phyloP scores from a whole-genome alignment of 2,329 filamentous ascomycete genomes.

The Cercospora zeae-maydis region DNA sequence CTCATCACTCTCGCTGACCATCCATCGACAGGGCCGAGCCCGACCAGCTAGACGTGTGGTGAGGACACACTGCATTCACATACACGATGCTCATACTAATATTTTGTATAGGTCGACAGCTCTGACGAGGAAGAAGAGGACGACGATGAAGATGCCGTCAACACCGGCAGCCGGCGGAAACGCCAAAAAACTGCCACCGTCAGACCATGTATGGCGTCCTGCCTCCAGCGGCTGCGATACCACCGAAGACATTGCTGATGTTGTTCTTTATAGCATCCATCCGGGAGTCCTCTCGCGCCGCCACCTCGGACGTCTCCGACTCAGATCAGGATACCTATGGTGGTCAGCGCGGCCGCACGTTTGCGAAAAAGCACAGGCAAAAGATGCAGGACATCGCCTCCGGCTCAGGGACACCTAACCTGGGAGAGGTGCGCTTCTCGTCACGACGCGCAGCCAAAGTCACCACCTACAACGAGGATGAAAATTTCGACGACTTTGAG shows the following conservation, averaged over 20 bases:
- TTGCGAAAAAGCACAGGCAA: constrained; percentile 70
- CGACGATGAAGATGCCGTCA: constrained; percentile 72
- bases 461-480: constrained; percentile 66
- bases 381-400: constrained; percentile 60
- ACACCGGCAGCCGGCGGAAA: constrained; percentile 57
- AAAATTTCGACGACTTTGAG: constrained; percentile 56
- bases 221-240: background rate
- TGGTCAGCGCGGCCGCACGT: constrained; percentile 63
- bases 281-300: constrained; percentile 27
- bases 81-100: constrained; percentile 18
- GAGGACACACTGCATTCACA: constrained; percentile 33
- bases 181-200: constrained; percentile 66
- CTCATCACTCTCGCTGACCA: constrained; percentile 34
- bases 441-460: constrained; percentile 77
- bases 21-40: constrained; percentile 51
- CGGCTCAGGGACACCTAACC: constrained; percentile 58
- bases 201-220: constrained; percentile 52
- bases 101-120: constrained; percentile 52
- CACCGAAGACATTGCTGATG: constrained; percentile 36
- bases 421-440: constrained; percentile 85
- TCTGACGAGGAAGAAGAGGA: constrained; percentile 53
- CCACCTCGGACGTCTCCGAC: constrained; percentile 61
- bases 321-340: constrained; percentile 61
- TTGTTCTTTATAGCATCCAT: constrained; percentile 28
- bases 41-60: constrained; percentile 60